Base-by-base conservation (phyloP, 805 yeast species). In the Nakazawaea wickerhamii region DNA sequence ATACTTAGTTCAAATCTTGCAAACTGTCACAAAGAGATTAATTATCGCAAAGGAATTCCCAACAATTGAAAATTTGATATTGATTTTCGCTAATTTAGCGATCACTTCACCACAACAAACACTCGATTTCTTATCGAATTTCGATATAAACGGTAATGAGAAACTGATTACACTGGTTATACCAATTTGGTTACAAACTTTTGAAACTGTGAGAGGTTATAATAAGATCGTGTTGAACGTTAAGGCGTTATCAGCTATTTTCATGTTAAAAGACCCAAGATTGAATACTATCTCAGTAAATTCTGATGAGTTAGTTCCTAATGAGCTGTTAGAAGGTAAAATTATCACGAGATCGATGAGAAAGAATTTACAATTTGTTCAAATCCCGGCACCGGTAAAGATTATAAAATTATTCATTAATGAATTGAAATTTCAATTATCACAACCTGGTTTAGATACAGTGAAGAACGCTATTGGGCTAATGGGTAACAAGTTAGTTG, bases 271-370 rank as follows among this genome's bases (percentile, higher is more conserved):
- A 15, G 86, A 83, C 46, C 55, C 64, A 1, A 61, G 79, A 8
- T 57, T 89, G 2, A 67, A 68, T 23, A 46, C 55, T 1, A 55
- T 87, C 3, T 46, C 62, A 4, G 95, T 90, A 0, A 75, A 88
- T 49, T 97, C 95, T n/a, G 88, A 88, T 47, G 73, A 79, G 53
- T 63, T 66, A 35, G 64, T 67, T 5, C 53, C 58, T 1, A 68
- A 69, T 13, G 71, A 74, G 0, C 84, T 79, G 43, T 51, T 76
- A n/a, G 30, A 38, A 7, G 46, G 30, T n/a, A 35, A 22, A 15
- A 89, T 91, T 27, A 65, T 87, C 4, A 91, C 98, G 0, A 75
- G 98, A 55, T 86, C 96, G 0, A 84, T 81, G 82, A 78, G 95
- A 3, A 79, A 75, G 51, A 60, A 61, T 13, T 70, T 79, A 72